Conservation (phyloP, 2,329 filamentous ascomycete genomes). For the Fusarium robinianum region DNA sequence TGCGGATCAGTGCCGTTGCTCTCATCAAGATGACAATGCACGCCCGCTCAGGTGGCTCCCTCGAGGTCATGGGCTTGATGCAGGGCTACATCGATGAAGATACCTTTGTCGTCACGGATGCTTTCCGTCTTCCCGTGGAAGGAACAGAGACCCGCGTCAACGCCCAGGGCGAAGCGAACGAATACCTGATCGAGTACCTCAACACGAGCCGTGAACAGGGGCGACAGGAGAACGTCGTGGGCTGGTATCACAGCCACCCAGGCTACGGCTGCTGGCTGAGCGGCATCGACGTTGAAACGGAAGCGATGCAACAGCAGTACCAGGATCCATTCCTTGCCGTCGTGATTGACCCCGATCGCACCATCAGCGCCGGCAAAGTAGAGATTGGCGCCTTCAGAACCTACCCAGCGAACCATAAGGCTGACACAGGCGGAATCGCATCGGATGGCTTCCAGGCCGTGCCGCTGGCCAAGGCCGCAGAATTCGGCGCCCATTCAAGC, state of each 20-base stretch:
- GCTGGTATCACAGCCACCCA: conserved; percentile 98
- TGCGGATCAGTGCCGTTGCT: conserved; percentile 91
- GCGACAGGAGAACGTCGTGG: conserved; percentile 87
- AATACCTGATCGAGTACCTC: conserved; percentile 92
- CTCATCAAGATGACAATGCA: conserved; percentile 99
- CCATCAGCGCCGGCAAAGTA: conserved; percentile 91
- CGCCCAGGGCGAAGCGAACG: conserved; percentile 92
- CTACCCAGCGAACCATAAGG: conserved; percentile 75
- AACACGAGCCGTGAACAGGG: conserved; percentile 74
- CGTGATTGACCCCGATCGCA: conserved; percentile 94
- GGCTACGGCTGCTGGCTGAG: conserved; percentile 98
- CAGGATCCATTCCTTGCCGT: conserved; percentile 93
- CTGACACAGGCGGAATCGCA: conserved; percentile 37
- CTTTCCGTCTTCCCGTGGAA: conserved; percentile 91
- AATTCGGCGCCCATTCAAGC: conserved; percentile 90
- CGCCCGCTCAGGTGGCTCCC: conserved; percentile 86
- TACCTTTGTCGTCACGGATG: conserved; percentile 89
- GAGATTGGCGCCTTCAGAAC: conserved; percentile 98
- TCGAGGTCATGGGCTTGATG: conserved; percentile 99
- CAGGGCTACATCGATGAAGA: conserved; percentile 88
- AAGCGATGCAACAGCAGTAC: conserved; percentile 82
- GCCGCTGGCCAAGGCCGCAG: conserved; percentile 89
- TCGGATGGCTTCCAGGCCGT: conserved; percentile 73
- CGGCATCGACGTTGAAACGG: conserved; percentile 91
- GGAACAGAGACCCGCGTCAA: conserved; percentile 99